Percentiles rank a stretch among this genome's conserved stretches.
These are phyloP conservation scores for Blastocladiella britannica DNA, from an alignment of 192 early-diverging fungal species.

Conservation along the genomic window DNA sequence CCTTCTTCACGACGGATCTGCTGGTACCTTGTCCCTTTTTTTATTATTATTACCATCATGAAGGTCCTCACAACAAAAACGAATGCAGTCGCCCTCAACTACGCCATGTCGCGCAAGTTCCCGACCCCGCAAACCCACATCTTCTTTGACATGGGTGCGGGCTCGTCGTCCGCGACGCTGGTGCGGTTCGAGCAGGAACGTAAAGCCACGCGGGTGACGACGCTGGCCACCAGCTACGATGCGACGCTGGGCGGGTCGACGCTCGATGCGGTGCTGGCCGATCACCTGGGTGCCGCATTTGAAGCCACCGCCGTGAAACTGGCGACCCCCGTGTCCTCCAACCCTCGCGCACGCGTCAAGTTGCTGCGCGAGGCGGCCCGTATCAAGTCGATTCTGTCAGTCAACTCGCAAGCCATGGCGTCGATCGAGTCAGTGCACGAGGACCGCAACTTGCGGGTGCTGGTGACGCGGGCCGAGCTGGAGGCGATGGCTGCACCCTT, in stretches of 20 bases:
- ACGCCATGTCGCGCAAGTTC: conserved; percentile 53
- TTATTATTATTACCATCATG: conserved; percentile 1
- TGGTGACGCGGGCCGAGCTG: conserved; percentile 57
- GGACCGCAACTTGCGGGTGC: conserved; percentile 60
- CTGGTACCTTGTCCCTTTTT: conserved; percentile 24
- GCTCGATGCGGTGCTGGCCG: conserved; percentile 65
- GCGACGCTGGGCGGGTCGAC: conserved; percentile 66
- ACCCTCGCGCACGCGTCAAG: conserved; percentile 65
- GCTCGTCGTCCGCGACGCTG: conserved; percentile 74
- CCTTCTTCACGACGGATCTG: conserved; percentile 84
- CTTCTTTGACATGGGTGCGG: conserved; percentile 96
- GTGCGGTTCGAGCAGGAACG: conserved; percentile 53
- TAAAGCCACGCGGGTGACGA: conserved; percentile 47
- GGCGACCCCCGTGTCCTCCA: conserved; percentile 28
- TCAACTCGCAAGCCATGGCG: conserved; percentile 67
- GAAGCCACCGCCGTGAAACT: conserved; percentile 20
- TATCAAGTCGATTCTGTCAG: conserved; percentile 89
- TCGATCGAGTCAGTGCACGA: conserved; percentile 74
- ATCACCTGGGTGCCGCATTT: conserved; percentile 58
- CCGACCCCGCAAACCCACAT: conserved; percentile 53
- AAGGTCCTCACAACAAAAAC: not conserved
- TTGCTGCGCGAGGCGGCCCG: conserved; percentile 83
- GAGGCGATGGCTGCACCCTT: conserved; percentile 50
- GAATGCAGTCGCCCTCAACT: conserved; percentile 65
- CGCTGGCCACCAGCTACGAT: conserved; percentile 65